phyloP scores from a whole-genome alignment of 305 asterid species.

The Fraxinus greggii region DNA sequence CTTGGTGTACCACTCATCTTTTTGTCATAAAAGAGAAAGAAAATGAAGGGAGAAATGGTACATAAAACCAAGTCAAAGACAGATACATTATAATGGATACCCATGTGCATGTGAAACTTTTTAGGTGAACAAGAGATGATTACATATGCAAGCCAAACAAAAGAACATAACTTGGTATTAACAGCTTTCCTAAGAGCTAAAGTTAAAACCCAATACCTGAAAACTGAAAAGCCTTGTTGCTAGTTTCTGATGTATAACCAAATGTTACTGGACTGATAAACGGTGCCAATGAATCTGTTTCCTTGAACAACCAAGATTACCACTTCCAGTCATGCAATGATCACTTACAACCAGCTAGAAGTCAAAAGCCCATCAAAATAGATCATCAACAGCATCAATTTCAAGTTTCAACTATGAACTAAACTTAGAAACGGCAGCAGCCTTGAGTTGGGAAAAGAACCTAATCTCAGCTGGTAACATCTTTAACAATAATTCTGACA shows the following conservation, averaged over 20 bases:
- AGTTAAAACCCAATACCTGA: conserved; percentile 51
- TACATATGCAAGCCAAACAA: background rate
- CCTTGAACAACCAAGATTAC: conserved; percentile 93
- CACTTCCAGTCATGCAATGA: conserved; percentile 67
- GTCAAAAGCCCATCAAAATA: no score
- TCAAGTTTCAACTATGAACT: no score
- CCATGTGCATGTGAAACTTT: background rate
- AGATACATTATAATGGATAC: background rate
- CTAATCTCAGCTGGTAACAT: no score
- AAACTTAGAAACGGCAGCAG: no score
- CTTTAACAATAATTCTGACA: no score
- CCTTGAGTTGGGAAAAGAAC: no score
- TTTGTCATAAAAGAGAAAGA: background rate
- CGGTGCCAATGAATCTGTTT: conserved; percentile 85
- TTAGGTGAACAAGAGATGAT: background rate
- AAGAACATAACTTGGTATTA: background rate
- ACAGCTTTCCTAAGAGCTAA: conserved; percentile 14
- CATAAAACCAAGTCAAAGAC: background rate
- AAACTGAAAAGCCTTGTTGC: conserved; percentile 57
- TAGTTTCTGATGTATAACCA: conserved; percentile 25
- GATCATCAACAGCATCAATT: no score
- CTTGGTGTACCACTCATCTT: background rate
- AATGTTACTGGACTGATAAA: conserved; percentile 51
- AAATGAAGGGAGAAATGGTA: background rate
- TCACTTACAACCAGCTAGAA: no score